Percentiles rank a stretch among this genome's conserved stretches.
These are phyloP conservation scores for Suillus cothurnatus DNA, from an alignment of 768 basidiomycete species.

Conservation along the genomic window DNA sequence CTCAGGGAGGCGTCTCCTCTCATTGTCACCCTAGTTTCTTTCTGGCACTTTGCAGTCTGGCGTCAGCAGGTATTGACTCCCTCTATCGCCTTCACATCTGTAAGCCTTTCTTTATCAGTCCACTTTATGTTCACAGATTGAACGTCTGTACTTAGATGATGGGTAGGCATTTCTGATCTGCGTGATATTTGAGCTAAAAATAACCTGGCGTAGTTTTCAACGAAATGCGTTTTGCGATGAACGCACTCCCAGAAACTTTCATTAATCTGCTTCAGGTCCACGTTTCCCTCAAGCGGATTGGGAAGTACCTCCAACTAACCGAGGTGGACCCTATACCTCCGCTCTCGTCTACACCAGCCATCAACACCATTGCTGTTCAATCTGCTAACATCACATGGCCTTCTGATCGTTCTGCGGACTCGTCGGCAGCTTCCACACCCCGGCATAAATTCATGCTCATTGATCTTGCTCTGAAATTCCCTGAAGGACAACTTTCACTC, in stretches of 20 bases:
- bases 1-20: slow-evolving; percentile 51
- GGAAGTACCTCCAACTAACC: slow-evolving; percentile 78
- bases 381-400: slow-evolving; percentile 93
- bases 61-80: slow-evolving; percentile 73
- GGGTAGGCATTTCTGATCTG: slow-evolving; percentile 29
- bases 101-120: slow-evolving; percentile 30
- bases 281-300: slow-evolving; percentile 87
- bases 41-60: slow-evolving; percentile 76
- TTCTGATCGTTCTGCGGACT: slow-evolving; percentile 60
- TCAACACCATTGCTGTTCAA: slow-evolving; percentile 66
- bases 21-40: slow-evolving; percentile 59
- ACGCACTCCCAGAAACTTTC: slow-evolving; percentile 87
- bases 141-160: slow-evolving; percentile 36
- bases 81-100: slow-evolving; percentile 80
- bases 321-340: slow-evolving; percentile 72
- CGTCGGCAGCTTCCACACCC: slow-evolving; percentile 71
- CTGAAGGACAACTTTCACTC: slow-evolving; percentile 74
- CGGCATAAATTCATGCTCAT: slow-evolving; percentile 76
- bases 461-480: slow-evolving; percentile 80
- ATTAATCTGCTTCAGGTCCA: slow-evolving; percentile 88
- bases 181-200: background rate
- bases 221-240: slow-evolving; percentile 87
- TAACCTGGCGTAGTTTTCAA: slow-evolving; percentile 61
- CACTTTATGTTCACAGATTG: background rate
- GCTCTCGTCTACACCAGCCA: slow-evolving; percentile 48